Conservation (phyloP, 768 basidiomycete species). For the Crucibulum laeve region DNA sequence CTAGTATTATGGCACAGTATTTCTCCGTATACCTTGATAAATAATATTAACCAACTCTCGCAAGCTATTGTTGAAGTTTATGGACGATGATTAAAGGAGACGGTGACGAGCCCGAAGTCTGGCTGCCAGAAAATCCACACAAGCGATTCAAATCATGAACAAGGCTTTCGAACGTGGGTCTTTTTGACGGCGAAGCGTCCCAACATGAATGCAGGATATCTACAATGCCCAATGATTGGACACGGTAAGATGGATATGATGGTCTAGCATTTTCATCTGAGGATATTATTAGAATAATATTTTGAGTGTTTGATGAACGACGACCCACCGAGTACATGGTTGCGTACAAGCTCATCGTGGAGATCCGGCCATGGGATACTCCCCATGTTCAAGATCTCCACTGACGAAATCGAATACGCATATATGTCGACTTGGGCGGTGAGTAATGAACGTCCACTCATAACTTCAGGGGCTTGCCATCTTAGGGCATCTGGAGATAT, state of each 20-base stretch:
- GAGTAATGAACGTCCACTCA: conserved; percentile 32
- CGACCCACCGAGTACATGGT: conserved; percentile 37
- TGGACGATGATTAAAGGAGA: not conserved
- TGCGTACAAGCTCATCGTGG: conserved; percentile 36
- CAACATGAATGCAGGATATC: not conserved
- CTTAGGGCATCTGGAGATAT: conserved; percentile 39
- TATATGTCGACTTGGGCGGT: conserved; percentile 55
- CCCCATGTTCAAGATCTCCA: conserved; percentile 51
- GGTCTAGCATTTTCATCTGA: not conserved
- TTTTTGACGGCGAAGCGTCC: not conserved
- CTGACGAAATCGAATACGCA: conserved; percentile 51
- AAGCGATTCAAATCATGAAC: not conserved
- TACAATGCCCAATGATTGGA: not conserved
- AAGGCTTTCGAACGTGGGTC: not conserved
- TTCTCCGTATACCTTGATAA: not conserved
- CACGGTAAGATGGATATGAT: not conserved
- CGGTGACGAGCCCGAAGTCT: not conserved
- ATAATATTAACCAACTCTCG: not conserved
- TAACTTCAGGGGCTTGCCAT: conserved; percentile 60
- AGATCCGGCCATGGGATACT: conserved; percentile 42
- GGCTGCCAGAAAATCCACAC: too few species aligned
- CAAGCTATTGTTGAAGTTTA: not conserved
- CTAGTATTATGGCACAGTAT: too few species aligned
- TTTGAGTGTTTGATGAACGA: not conserved
- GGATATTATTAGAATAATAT: not conserved